phyloP scores from a whole-genome alignment of 257 asterid genomes.

The Salvia splendens region DNA sequence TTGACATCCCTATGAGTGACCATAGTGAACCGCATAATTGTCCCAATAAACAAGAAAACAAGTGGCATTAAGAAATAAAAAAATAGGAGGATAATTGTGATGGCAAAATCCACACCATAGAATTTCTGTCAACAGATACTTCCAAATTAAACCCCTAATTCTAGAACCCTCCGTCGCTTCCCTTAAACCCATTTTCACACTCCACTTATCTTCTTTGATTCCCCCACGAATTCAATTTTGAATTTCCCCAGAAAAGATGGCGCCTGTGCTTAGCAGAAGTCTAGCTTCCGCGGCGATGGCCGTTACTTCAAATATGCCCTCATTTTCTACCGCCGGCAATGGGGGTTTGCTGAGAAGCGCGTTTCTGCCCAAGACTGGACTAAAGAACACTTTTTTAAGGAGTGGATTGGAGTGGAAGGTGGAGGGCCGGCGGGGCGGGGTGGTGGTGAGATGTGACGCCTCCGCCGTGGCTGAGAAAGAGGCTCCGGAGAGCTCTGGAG shows the following conservation, averaged over 20 bases:
- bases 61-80: no score
- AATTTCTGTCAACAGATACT: constrained; percentile 36
- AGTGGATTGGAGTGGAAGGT: constrained; percentile 73
- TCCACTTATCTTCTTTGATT: constrained; percentile 28
- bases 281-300: constrained; percentile 62
- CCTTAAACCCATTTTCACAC: constrained; percentile 50
- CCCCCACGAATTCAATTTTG: constrained; percentile 12
- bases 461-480: constrained; percentile 92
- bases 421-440: constrained; percentile 52
- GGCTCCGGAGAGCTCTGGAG: constrained; percentile 66
- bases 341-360: constrained; percentile 51
- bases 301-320: constrained; percentile 46
- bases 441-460: constrained; percentile 79
- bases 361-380: constrained; percentile 59
- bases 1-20: no score
- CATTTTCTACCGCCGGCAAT: constrained; percentile 45
- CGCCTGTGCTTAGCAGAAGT: constrained; percentile 82
- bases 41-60: no score
- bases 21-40: no score
- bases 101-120: constrained; percentile 61
- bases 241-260: constrained; percentile 43
- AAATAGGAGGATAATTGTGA: constrained; percentile 41
- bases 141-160: constrained; percentile 47
- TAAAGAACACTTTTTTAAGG: constrained; percentile 45
- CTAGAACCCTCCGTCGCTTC: constrained; percentile 61